These are phyloP conservation scores for Friedmanniomyces simplex DNA, from an alignment of 495 filamentous ascomycete species.

Conservation along the genomic window DNA sequence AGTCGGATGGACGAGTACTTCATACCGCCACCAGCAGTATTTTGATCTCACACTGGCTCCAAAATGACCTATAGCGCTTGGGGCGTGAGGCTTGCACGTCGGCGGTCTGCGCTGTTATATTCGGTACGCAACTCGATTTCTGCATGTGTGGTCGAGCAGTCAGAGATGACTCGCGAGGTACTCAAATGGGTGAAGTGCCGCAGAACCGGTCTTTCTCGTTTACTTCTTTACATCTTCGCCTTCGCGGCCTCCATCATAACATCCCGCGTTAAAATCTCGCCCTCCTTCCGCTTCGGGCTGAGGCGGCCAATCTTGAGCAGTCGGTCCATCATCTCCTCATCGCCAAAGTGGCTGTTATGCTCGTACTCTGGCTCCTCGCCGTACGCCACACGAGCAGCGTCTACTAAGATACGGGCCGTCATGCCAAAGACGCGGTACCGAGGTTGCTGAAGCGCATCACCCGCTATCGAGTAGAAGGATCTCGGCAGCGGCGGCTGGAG, in stretches of 20 bases:
- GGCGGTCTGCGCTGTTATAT: too few species aligned
- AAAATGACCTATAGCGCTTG: too few species aligned
- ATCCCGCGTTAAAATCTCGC: slow-evolving; percentile 47
- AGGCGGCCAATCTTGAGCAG: slow-evolving; percentile 53
- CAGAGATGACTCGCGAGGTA: too few species aligned
- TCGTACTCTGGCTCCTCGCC: slow-evolving; percentile 71
- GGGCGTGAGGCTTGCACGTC: too few species aligned
- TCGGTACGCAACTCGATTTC: too few species aligned
- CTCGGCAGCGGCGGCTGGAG: slow-evolving; percentile 15
- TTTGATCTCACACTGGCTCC: too few species aligned
- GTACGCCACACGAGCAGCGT: slow-evolving; percentile 76
- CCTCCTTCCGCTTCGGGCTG: slow-evolving; percentile 41
- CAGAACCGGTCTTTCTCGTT: background rate
- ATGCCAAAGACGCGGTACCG: slow-evolving; percentile 81
- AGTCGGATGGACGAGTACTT: too few species aligned
- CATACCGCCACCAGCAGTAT: too few species aligned
- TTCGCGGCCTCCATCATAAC: slow-evolving; percentile 47
- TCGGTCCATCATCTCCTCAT: slow-evolving; percentile 61
- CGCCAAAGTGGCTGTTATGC: slow-evolving; percentile 68
- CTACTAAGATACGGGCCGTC: slow-evolving; percentile 81
- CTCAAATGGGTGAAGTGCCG: background rate
- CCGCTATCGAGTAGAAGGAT: slow-evolving; percentile 9
- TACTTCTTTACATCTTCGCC: slow-evolving; percentile 31
- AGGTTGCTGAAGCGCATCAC: slow-evolving; percentile 32
- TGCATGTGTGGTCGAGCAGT: too few species aligned